Conservation (phyloP, 805 yeast species). For the Hanseniaspora clermontiae region DNA sequence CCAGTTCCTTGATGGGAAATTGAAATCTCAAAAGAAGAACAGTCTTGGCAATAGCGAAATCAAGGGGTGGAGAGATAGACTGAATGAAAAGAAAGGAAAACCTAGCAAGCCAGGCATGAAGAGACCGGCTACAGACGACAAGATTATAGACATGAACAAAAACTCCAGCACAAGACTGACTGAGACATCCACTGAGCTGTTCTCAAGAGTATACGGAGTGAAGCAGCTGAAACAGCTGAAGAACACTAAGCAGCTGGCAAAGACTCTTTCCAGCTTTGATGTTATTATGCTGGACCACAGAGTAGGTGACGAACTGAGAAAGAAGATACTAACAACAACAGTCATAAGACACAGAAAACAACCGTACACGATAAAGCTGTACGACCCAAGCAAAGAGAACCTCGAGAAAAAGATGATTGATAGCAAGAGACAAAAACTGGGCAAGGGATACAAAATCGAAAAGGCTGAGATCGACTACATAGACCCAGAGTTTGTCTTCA, state of each 20-base stretch:
- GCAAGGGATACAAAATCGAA: slow-evolving; percentile 10
- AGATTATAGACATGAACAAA: slow-evolving; percentile 11
- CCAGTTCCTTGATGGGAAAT: not conserved
- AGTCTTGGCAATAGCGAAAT: not conserved
- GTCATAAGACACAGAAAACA: slow-evolving; percentile 14
- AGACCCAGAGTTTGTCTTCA: slow-evolving; percentile 50
- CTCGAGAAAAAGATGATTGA: slow-evolving; percentile 3
- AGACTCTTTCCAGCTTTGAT: slow-evolving; percentile 1
- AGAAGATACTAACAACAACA: slow-evolving; percentile 8
- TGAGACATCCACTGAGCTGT: slow-evolving; percentile 46
- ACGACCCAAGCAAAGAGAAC: slow-evolving; percentile 1
- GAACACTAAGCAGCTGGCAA: slow-evolving; percentile 2
- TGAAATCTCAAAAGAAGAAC: not conserved
- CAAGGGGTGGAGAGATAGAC: slow-evolving; percentile 9
- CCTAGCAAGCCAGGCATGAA: not conserved
- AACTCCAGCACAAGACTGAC: slow-evolving; percentile 15
- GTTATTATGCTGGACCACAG: slow-evolving; percentile 9
- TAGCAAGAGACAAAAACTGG: slow-evolving; percentile 9
- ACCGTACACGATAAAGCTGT: slow-evolving; percentile 9
- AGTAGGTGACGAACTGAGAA: slow-evolving; percentile 9
- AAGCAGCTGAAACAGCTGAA: slow-evolving; percentile 32
- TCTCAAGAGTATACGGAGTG: slow-evolving; percentile 48
- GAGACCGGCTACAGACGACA: not conserved
- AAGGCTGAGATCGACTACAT: slow-evolving; percentile 33
- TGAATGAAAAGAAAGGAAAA: slow-evolving; percentile 17